Evolutionary conservation across 1,284 basidiomycete species (phyloP).

Genomic region (Cronartium ribicola): DNA sequence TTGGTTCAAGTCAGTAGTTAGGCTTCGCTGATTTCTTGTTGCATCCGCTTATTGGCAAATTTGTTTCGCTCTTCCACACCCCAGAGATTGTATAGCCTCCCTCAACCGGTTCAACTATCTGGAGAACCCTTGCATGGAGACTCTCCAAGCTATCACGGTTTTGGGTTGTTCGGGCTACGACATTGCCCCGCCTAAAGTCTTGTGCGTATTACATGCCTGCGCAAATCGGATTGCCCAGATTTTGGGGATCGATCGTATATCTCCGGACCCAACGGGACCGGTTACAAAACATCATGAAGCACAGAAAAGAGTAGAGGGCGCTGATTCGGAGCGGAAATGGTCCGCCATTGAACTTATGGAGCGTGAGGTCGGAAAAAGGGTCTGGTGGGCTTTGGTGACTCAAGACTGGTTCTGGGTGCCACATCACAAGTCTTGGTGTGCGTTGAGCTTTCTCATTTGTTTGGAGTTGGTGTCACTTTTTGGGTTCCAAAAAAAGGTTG

Average conservation of each 20-base stretch:
- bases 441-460: not conserved
- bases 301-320: not conserved
- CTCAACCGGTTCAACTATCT: not conserved
- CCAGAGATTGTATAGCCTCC: not conserved
- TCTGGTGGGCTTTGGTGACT: conserved; percentile 10
- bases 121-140: conserved; percentile 1
- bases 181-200: not conserved
- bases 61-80: too few species aligned
- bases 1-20: not conserved
- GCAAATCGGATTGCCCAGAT: not conserved
- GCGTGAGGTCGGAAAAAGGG: not conserved
- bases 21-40: too few species aligned
- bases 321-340: not conserved
- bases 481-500: too few species aligned
- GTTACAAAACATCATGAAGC: not conserved
- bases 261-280: not conserved
- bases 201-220: not conserved
- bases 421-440: conserved; percentile 4
- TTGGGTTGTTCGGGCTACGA: conserved; percentile 7
- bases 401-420: not conserved
- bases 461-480: too few species aligned
- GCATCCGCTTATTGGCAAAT: too few species aligned
- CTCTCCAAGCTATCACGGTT: not conserved
- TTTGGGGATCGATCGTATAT: not conserved
- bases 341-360: conserved; percentile 10